Base-by-base conservation (phyloP, 2,329 filamentous ascomycete genomes). In the Epicoccum sorghinum region DNA sequence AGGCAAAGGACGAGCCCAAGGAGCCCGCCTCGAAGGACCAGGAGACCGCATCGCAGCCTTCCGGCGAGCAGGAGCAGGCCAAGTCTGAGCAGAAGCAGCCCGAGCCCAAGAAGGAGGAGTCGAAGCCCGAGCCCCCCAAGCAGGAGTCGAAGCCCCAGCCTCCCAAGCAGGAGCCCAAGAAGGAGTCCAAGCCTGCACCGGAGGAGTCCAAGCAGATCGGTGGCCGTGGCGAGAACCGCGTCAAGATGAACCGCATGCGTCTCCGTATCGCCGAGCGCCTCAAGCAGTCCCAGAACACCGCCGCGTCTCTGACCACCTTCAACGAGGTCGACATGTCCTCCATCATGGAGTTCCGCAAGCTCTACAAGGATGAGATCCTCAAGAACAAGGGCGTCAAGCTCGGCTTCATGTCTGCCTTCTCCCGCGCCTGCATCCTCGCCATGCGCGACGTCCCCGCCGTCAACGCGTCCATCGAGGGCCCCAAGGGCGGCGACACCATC, bases 171-270 rank as follows among this genome's bases (percentile, higher is more conserved):
- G 60, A 65, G 42, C 58, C 64, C 27, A 60, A 65, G 40, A 52
- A 56, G 41, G 52, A 69, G 66, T 74, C 38, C 67, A 79, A 67
- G 52, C 62, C 66, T 27, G 59, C 52, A 4, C 50, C 35, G 5
- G 48, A 52, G 36, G 41, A 52, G 41, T 12, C 48, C 29, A 52
- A 52, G 48, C 48, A 52, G 30, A 78, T 88, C 51, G 91, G 91
- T 53, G 89, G 78, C 78, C 89, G 93, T 52, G 91, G 95, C 66
- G 93, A 99, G 81, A 89, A 91, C 61, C 87, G 92, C 58, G 92
- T 98, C 70, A 99, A 99, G 84, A 99, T 99, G 95, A 98, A 98
- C 83, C 91, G 95, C 62, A 99, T 99, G 95, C 92, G 95, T 63
- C 86, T 98, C 58, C 89, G 95, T 59, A 99, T 98, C 66, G 91